Percentiles rank a stretch among this genome's conserved stretches.
phyloP scores from a whole-genome alignment of 2,329 filamentous ascomycete species.

The Colletotrichum tofieldiae region DNA sequence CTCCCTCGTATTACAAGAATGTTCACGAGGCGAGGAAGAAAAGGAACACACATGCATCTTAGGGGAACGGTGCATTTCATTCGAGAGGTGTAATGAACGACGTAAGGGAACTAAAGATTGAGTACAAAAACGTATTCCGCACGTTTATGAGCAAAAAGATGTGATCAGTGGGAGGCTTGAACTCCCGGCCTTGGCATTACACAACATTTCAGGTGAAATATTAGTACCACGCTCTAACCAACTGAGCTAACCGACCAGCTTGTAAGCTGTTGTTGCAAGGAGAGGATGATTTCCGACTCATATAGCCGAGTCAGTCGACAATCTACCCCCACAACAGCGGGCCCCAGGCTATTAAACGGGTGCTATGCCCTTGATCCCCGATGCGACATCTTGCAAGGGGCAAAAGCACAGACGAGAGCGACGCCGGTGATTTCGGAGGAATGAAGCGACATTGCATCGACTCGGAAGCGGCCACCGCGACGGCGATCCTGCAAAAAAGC shows the following conservation, averaged over 20 bases:
- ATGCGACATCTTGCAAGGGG: background rate
- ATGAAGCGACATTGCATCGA: background rate
- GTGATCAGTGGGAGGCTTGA: slow-evolving; percentile 24
- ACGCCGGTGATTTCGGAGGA: background rate
- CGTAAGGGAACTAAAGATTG: rapidly evolving
- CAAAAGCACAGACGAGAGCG: background rate
- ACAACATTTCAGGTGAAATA: slow-evolving; percentile 11
- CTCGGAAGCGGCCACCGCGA: background rate
- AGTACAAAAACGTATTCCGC: background rate
- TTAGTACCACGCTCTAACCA: slow-evolving; percentile 27
- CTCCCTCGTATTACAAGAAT: background rate
- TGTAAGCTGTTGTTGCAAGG: background rate
- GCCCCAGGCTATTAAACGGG: background rate
- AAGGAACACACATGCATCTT: background rate
- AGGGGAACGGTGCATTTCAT: background rate
- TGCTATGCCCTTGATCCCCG: too few relatives aligned
- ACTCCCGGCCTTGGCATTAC: slow-evolving; percentile 25
- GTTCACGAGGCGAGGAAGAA: background rate
- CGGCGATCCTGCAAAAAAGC: background rate
- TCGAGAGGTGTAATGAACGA: background rate
- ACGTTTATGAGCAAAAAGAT: background rate
- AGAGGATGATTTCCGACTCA: background rate
- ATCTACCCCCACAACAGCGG: background rate
- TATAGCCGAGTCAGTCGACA: background rate
- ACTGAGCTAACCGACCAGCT: slow-evolving; percentile 24